Base-by-base conservation (phyloP, 345 rosid species). In the Bruguiera parviflora region DNA sequence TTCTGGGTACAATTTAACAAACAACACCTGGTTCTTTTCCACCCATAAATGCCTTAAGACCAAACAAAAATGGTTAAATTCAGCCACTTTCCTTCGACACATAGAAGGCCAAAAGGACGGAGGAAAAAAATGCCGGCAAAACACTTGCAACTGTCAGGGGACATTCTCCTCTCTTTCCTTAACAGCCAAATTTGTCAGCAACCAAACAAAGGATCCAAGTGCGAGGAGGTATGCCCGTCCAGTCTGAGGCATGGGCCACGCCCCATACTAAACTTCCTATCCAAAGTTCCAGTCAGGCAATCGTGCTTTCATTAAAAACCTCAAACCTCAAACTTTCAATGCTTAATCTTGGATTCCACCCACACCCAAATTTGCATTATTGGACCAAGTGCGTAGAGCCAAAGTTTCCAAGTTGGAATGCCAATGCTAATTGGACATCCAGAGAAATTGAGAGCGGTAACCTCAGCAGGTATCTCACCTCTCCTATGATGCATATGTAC, bases 1-100 rank as follows among this genome's bases (percentile, higher is more conserved):
- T 70, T 91, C 96, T 61, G 97, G 99, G 70, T 83, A 89, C 72
- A 95, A 81, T 75, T 86, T 89, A 72, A 95, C 85, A 68, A 69
- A 78, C 19, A 91, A 64, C 72, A 72, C 67, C 90, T 84, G 73
- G 87, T 83, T 89, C 86, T 88, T 91, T 88, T 95, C 99, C 76
- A 91, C 82, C 10, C 90, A 84, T 57, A 95, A 70, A 81, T 89
- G 87, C 97, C 99, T 95, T 81, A 71, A 76, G 75, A 72, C 64
- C 68, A 66, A 49, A 16, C 29, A 61, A 39, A 53, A 3, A 28
- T n/a, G 13, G 29, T 29, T 64, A 60, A 60, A 61, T 37, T 52
- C 24, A 61, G 21, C 61, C 27, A 2, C 47, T 8, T 9, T 49
- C 22, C 5, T 10, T 28, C 1, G n/a, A 22, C 19, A 33, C 66